Evolutionary conservation across 1,284 basidiomycete genomes (phyloP).

Genomic region (Ganoderma sinense): DNA sequence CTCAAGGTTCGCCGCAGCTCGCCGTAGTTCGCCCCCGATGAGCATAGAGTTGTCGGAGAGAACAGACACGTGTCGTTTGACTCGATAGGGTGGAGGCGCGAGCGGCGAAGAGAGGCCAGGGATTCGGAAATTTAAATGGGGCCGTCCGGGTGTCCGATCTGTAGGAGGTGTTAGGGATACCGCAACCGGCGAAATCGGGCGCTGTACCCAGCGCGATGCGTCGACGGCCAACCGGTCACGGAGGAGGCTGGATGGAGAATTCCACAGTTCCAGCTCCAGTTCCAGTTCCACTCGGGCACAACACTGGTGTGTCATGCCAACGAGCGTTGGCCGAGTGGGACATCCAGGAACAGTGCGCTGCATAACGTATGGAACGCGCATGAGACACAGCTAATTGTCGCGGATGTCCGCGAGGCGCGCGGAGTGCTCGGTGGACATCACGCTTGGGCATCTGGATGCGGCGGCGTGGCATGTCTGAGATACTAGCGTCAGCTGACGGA

Average conservation of each 20-base stretch:
- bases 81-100: conserved; percentile 1
- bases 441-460: neutral
- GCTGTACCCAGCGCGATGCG: conserved; percentile 20
- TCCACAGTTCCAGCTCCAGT: too few relatives aligned
- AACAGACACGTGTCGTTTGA: conserved; percentile 14
- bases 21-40: conserved; percentile 1
- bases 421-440: conserved; percentile 3
- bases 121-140: conserved; percentile 1
- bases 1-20: neutral
- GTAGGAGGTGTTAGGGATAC: neutral
- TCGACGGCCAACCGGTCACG: neutral
- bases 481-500: neutral
- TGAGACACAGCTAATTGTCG: neutral
- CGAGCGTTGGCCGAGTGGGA: conserved; percentile 19
- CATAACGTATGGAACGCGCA: conserved; percentile 4
- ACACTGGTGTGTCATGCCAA: conserved; percentile 26
- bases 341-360: conserved; percentile 18
- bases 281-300: conserved; percentile 3
- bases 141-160: neutral
- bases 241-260: conserved; percentile 11
- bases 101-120: neutral
- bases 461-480: neutral
- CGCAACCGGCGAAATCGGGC: conserved; percentile 8
- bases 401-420: conserved; percentile 12
- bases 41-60: conserved; percentile 3